Conservation (phyloP, 495 filamentous ascomycete species). For the Cercophora newfieldiana region DNA sequence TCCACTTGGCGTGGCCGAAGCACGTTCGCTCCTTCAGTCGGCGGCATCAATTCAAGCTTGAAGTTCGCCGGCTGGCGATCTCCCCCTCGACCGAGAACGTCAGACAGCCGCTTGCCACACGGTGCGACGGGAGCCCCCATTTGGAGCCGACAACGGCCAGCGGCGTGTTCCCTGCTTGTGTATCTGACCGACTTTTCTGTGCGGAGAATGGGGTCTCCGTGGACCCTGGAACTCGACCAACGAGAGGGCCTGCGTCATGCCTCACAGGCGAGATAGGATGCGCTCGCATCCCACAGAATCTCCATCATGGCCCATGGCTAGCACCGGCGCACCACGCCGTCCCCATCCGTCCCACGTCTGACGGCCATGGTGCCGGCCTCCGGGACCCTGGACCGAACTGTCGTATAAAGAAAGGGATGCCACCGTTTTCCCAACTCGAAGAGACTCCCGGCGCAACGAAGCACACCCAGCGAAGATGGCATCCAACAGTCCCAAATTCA, state of each 20-base stretch:
- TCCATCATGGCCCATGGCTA: too few species aligned
- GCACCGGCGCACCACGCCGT: background rate
- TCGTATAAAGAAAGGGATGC: background rate
- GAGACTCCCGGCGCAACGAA: background rate
- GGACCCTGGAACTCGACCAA: background rate
- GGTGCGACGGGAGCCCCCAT: too few species aligned
- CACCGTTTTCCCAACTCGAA: background rate
- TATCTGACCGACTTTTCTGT: too few species aligned
- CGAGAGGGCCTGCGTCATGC: background rate
- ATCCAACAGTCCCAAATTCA: slow-evolving; percentile 50
- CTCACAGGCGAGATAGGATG: background rate
- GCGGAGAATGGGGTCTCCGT: background rate
- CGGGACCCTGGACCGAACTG: background rate
- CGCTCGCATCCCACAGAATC: too few species aligned
- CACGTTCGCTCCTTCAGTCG: too few species aligned
- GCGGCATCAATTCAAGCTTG: too few species aligned
- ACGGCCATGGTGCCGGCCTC: background rate
- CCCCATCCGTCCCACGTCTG: background rate
- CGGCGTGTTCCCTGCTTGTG: too few species aligned
- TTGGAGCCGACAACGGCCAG: too few species aligned
- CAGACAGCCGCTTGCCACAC: too few species aligned
- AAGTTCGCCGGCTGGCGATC: too few species aligned
- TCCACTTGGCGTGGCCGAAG: too few species aligned
- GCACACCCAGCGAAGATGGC: slow-evolving; percentile 33
- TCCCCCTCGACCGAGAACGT: too few species aligned